phyloP scores from a whole-genome alignment of 2,329 filamentous ascomycete species.

The Penicillium sclerotigenum region DNA sequence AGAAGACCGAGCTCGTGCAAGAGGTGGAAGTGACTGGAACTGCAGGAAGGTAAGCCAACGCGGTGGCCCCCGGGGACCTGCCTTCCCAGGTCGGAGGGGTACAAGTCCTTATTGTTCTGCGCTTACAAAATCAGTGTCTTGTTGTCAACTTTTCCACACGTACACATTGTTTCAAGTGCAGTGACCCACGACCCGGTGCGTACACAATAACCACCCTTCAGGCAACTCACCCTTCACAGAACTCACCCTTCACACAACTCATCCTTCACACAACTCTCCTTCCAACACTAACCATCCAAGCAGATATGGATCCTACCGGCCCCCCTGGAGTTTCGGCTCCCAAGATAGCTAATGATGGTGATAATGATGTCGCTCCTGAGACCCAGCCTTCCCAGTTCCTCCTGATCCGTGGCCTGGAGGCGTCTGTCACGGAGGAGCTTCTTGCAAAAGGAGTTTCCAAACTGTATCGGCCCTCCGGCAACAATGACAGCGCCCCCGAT shows the following conservation, averaged over 20 bases:
- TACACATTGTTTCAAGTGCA: slow-evolving; percentile 58
- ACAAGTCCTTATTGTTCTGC: not conserved
- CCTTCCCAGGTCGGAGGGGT: not conserved
- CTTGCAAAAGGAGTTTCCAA: slow-evolving; percentile 71
- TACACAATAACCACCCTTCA: slow-evolving; percentile 1
- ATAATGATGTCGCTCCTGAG: slow-evolving; percentile 54
- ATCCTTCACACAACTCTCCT: not conserved
- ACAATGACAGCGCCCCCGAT: slow-evolving; percentile 30
- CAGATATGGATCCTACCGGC: slow-evolving; percentile 29
- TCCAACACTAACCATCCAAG: slow-evolving; percentile 12
- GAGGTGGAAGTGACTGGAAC: slow-evolving; percentile 55
- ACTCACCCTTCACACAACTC: too few species aligned
- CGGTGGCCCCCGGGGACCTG: not conserved
- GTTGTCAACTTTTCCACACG: slow-evolving; percentile 58
- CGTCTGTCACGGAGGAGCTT: slow-evolving; percentile 68
- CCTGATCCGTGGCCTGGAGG: slow-evolving; percentile 68
- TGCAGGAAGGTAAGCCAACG: slow-evolving; percentile 48
- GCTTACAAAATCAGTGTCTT: slow-evolving; percentile 45
- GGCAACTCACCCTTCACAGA: not conserved
- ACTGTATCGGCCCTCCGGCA: slow-evolving; percentile 59
- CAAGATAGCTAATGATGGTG: slow-evolving; percentile 51
- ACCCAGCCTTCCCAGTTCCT: slow-evolving; percentile 70
- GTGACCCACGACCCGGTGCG: slow-evolving; percentile 53
- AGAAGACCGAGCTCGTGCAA: slow-evolving; percentile 48
- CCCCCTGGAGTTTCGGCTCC: slow-evolving; percentile 40